Evolutionary conservation across 2,329 filamentous ascomycete species (phyloP), one percentile per base, ranked within the genome.

Genomic region (Penicillium brasilianum): DNA sequence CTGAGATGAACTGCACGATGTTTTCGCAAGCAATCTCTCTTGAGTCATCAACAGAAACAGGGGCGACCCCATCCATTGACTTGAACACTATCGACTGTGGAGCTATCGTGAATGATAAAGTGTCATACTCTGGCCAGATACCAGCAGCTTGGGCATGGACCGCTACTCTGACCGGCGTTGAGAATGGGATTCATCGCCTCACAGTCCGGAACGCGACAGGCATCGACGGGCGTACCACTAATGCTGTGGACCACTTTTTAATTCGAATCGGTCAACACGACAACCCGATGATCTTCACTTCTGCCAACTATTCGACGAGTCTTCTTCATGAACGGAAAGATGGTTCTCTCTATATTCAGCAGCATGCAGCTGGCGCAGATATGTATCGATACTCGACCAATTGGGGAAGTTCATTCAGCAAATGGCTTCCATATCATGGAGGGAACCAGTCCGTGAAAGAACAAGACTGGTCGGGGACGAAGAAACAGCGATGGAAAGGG

Each of bases 301-400:
- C 75, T 1, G 84, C 85, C 30, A 88, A 88, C 67, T 89, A 88
- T 72, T 86, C 86, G 5, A 78, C 76, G 7, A 78, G 76, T 4
- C 78, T 89, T 1, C 77, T 89, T 16, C 73, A 80, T 58, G 74
- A 79, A 50, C 71, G 81, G 30, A 67, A 73, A 1, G 75, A 81
- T 16, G 78, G 79, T 4, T 75, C 69, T 44, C 77, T 84, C 44
- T 82, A 78, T 53, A 76, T 89, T 57, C 76, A 81, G n/a, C 87
- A 89, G 66, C 80, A 81, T 57, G 87, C 87, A 5, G 76, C 85
- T 9, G 87, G 87, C 22, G 87, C 87, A 9, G 83, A 87, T 67
- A 82, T 83, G 66, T 89, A 83, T 76, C 84, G 87, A 10, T 89
- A 87, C 70, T 86, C 84, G 18, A 83, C 84, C 34, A 87, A 86